Evolutionary conservation across 768 basidiomycete species (phyloP), one percentile per base, ranked within the genome.

Genomic region (Lenzites betulinus): DNA sequence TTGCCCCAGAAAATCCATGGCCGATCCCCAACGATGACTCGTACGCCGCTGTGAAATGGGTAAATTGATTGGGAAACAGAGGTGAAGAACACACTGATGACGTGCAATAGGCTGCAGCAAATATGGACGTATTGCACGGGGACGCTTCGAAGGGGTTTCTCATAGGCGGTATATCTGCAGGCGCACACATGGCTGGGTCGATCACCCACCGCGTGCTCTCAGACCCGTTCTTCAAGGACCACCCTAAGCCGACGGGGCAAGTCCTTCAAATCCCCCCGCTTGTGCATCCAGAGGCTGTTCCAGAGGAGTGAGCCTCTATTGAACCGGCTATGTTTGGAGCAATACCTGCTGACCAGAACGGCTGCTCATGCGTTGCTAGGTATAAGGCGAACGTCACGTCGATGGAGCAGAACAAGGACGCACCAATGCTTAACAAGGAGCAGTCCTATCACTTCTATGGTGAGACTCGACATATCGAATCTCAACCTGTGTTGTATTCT

Each of bases 91-190:
- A 20, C 43, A 44, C 4, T 44, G 5, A 44, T n/a, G 7, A 18
- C 15, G 7, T 23, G 12, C 20, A 7, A 7, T 18, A 44, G 43
- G 47, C 47, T 6, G 47, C 47, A 15, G 28, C 47, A 15, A 28
- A 49, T 15, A 22, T 22, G 15, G n/a, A 2, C 16, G 22, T 26
- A 1, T 12, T 49, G n/a, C 47, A 30, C 28, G 51, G 22, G 2
- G 51, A 51, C 23, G n/a, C 22, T 6, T 23, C 11, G 5, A 70
- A 69, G 28, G 73, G 70, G 5, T 67, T 71, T 38, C 58, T 73
- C 23, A 42, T 73, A 30, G 67, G 60, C 0, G 74, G 71, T 6
- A 39, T 39, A 18, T 73, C 71, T 0, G 65, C 67, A 0, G 72
- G 73, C 4, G 71, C 54, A 1, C 65, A 69, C 11, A 28, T 69